Base-by-base conservation (phyloP, 768 basidiomycete genomes). In the Suillus cothurnatus region DNA sequence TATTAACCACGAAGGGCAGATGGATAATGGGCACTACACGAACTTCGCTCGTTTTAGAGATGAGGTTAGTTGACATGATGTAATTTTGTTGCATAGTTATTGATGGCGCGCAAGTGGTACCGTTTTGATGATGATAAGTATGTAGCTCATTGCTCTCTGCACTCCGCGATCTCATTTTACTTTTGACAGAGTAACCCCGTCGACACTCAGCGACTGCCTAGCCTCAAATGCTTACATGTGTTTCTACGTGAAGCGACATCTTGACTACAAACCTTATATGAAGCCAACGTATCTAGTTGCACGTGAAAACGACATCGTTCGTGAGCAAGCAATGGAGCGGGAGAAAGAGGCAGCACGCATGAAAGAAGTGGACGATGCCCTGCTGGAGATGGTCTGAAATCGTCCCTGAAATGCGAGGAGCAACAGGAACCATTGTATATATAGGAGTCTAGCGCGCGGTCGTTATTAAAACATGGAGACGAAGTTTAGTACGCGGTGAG, bases 1-100 rank as follows among this genome's bases (percentile, higher is more conserved):
- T 45, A 91, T 99, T 65, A 95, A 93, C 69, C 95, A 98, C 75
- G 94, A 97, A 76, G 96, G 96, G 6, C 91, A 92, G 74, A 87
- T 97, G 72, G 90, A 96, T 75, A 97, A 94, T 63, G 97, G 96
- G 0, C 97, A 99, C 72, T 99, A 97, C 76, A 95, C 91, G 34
- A 92, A 91, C 73, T 95, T 85, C 75, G 90, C 92, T 19, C 85
- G 93, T 31, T 94, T 88, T 71, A 86, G 90, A 63, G 91, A 97
- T 71, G 94, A 95, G 80, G 91, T 93, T 68, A 66, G 90, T 79
- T 32, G n/a, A 28, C 43, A 39, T 41, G 15, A 4, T 21, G 43
- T 43, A 60, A 26, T 65, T 34, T 19, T 66, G 60, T 23, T 61
- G 36, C 36, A 21, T 47, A 36, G 21, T 0, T 41, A 26, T 52